These are phyloP conservation scores for Fusarium heterosporum DNA, from an alignment of 2,329 filamentous ascomycete genomes.

Conservation along the genomic window DNA sequence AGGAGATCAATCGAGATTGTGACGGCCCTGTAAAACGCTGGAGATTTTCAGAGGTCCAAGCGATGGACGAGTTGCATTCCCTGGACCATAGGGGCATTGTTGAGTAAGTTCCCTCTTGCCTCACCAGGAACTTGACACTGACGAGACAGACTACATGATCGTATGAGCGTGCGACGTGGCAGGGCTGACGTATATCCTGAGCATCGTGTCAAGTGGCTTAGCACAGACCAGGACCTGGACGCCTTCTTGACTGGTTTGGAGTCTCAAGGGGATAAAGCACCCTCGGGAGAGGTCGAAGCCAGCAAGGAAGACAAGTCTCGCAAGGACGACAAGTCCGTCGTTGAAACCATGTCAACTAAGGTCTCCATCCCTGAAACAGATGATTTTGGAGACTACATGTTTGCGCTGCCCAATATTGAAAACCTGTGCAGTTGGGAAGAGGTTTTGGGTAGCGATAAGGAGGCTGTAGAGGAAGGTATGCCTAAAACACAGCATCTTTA, in stretches of 20 bases:
- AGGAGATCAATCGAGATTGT: constrained; percentile 40
- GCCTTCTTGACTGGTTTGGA: background rate
- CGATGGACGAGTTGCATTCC: constrained; percentile 9
- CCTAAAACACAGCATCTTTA: constrained; percentile 37
- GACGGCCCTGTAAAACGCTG: constrained; percentile 37
- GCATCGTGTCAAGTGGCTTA: constrained; percentile 36
- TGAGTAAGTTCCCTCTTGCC: constrained; percentile 15
- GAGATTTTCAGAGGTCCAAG: constrained; percentile 42
- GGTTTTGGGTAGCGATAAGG: background rate
- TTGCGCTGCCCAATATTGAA: constrained; percentile 32
- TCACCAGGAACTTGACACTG: background rate
- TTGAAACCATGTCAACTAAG: constrained; percentile 28
- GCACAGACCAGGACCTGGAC: constrained; percentile 5
- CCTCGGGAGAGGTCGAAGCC: background rate
- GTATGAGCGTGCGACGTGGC: background rate
- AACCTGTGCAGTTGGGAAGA: constrained; percentile 21
- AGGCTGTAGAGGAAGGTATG: constrained; percentile 1
- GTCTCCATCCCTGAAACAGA: constrained; percentile 19
- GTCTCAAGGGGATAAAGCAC: background rate
- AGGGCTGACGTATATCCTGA: constrained; percentile 36
- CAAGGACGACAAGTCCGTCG: constrained; percentile 8
- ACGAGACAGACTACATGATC: background rate
- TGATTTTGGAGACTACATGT: constrained; percentile 23
- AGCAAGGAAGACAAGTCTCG: constrained; percentile 1
- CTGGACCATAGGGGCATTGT: constrained; percentile 24